These are phyloP conservation scores for Fusarium staphyleae DNA, from an alignment of 2,329 filamentous ascomycete species.

Conservation along the genomic window DNA sequence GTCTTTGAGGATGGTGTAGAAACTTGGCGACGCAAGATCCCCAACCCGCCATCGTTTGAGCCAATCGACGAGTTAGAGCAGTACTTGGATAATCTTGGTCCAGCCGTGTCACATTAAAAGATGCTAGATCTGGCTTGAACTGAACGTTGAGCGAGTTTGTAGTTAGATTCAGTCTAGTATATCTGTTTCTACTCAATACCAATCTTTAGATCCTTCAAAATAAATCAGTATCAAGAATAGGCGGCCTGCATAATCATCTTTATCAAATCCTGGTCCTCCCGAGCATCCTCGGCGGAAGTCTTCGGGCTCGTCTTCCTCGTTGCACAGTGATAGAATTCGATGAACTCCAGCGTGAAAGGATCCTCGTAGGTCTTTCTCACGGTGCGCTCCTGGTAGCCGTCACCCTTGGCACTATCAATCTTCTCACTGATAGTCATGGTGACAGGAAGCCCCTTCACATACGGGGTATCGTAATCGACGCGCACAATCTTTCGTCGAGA, in stretches of 20 bases:
- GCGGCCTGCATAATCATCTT: conserved; percentile 23
- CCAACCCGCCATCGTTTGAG: no score
- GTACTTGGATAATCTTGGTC: no score
- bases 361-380: conserved; percentile 53
- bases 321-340: conserved; percentile 34
- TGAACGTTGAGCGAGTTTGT: no score
- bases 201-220: no score
- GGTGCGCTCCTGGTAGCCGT: conserved; percentile 38
- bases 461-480: conserved; percentile 62
- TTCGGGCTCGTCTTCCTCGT: conserved; percentile 41
- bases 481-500: conserved; percentile 58
- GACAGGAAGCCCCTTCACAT: conserved; percentile 58
- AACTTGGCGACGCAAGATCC: no score
- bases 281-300: conserved; percentile 43
- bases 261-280: conserved; percentile 18
- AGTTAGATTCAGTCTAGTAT: no score
- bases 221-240: neutral
- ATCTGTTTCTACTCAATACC: no score
- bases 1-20: no score
- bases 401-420: conserved; percentile 29
- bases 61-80: no score
- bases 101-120: no score
- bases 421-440: conserved; percentile 54
- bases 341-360: conserved; percentile 45
- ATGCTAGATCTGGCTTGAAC: no score